Percentiles rank a stretch among this genome's conserved stretches.
Conservation (phyloP, 2,329 filamentous ascomycete genomes). For the Thielaviopsis ethacetica region DNA sequence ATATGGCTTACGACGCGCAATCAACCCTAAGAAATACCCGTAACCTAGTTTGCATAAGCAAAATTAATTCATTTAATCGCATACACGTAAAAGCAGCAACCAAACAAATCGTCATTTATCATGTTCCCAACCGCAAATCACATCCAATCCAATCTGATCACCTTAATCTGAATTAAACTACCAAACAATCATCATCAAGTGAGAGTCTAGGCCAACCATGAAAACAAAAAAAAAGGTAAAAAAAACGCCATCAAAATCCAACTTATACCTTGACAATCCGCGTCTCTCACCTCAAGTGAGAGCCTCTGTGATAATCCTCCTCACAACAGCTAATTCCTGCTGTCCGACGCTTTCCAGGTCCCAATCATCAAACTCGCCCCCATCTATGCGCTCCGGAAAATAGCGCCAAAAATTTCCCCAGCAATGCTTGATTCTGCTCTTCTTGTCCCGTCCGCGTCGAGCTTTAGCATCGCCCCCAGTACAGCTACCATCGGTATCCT, state of each 20-base stretch:
- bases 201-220: not conserved
- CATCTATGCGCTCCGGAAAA: constrained; percentile 1
- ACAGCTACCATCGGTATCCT: not conserved
- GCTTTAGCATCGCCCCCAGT: not conserved
- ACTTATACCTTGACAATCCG: not conserved
- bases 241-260: not conserved
- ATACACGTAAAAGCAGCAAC: no score
- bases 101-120: no score
- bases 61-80: no score
- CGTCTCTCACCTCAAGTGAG: not conserved
- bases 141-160: no score
- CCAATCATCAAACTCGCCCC: not conserved
- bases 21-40: not conserved
- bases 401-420: constrained; percentile 10
- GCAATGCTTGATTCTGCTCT: not conserved
- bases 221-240: not conserved
- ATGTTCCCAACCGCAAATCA: no score
- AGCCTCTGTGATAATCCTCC: not conserved
- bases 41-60: not conserved
- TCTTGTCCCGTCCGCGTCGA: not conserved
- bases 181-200: no score
- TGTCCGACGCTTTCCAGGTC: constrained; percentile 1
- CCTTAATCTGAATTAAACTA: no score
- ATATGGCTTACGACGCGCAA: not conserved
- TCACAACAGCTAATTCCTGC: not conserved